Percentiles rank a stretch among this genome's conserved stretches.
phyloP scores from a whole-genome alignment of 371 early-diverging fungal species.

The Rhizopus delemar region DNA sequence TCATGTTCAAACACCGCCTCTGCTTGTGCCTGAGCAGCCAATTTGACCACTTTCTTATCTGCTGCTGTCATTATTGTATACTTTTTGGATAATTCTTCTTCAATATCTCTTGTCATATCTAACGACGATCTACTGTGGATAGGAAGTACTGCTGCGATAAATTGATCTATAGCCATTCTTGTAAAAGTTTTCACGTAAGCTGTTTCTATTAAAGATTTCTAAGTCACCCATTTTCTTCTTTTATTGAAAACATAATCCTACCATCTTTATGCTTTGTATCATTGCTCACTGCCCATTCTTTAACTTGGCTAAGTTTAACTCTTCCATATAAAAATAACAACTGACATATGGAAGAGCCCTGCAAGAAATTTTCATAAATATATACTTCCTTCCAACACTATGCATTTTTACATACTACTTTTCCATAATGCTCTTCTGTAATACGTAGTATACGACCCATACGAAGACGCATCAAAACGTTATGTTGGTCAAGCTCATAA shows the following conservation, averaged over 20 bases:
- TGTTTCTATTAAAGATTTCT: no score
- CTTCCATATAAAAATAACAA: constrained; percentile 33
- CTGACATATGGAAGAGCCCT: constrained; percentile 33
- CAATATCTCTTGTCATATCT: constrained; percentile 67
- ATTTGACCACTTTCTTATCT: constrained; percentile 59
- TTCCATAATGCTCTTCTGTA: constrained; percentile 64
- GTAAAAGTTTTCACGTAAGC: no score
- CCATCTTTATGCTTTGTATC: no score
- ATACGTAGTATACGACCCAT: constrained; percentile 66
- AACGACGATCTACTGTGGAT: constrained; percentile 65
- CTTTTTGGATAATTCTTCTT: constrained; percentile 62
- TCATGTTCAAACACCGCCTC: constrained; percentile 47
- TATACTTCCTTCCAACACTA: no score
- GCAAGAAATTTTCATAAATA: neutral
- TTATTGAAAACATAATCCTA: no score
- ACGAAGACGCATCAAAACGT: constrained; percentile 65
- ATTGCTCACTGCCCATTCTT: no score
- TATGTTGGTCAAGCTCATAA: constrained; percentile 60
- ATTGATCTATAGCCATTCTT: constrained; percentile 37
- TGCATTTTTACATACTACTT: constrained; percentile 44
- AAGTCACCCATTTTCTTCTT: no score
- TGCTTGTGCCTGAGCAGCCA: constrained; percentile 51
- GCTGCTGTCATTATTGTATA: constrained; percentile 65
- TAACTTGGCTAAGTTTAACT: no score
- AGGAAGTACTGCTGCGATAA: constrained; percentile 60